Evolutionary conservation across 108 stramenopile species (phyloP).

Genomic region (Nitzschia sp.): DNA sequence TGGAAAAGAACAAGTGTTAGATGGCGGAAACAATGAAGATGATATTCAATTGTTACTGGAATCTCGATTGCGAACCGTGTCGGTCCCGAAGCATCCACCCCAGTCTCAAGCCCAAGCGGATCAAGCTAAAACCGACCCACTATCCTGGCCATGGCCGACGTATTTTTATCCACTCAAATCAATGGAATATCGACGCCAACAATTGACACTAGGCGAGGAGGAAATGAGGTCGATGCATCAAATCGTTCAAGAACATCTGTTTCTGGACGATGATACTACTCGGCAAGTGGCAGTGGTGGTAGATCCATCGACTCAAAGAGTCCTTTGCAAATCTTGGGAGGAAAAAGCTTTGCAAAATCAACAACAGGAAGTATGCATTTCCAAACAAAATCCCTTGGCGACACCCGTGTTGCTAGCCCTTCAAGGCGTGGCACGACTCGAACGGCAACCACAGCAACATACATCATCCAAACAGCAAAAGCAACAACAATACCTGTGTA

Average conservation of each 20-base stretch:
- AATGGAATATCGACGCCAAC: constrained; percentile 50
- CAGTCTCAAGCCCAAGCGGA: constrained; percentile 60
- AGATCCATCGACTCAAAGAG: constrained; percentile 12
- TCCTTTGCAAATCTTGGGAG: constrained; percentile 10
- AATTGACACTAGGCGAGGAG: constrained; percentile 43
- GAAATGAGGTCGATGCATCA: constrained; percentile 34
- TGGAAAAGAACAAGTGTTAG: background rate
- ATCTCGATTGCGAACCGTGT: background rate
- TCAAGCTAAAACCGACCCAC: constrained; percentile 53
- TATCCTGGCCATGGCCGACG: constrained; percentile 71
- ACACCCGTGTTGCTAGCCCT: constrained; percentile 72
- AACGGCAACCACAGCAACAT: constrained; percentile 56
- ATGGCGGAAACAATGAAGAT: background rate
- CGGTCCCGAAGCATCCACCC: constrained; percentile 60
- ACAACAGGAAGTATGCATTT: constrained; percentile 1
- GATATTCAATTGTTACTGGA: background rate
- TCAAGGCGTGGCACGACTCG: constrained; percentile 76
- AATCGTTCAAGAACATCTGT: constrained; percentile 32
- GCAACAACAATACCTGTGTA: constrained; percentile 64
- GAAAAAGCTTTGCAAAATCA: background rate
- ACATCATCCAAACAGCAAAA: background rate
- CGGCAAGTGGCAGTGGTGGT: constrained; percentile 21
- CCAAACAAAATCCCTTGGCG: constrained; percentile 53
- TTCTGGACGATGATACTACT: background rate
- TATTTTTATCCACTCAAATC: constrained; percentile 60